Evolutionary conservation across 345 rosid species (phyloP).

Genomic region (Ricinus communis): DNA sequence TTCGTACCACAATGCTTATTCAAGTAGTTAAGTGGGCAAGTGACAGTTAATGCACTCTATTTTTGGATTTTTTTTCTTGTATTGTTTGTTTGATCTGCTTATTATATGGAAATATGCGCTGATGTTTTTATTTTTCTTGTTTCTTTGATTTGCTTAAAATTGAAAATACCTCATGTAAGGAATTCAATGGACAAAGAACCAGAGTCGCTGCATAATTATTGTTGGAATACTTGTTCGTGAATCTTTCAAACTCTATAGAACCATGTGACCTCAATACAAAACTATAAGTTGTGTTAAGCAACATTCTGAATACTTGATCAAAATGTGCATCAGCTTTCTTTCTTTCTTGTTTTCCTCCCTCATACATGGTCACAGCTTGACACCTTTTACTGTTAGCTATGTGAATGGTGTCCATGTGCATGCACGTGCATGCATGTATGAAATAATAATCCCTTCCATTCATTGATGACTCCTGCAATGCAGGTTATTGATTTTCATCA

Average conservation of each 20-base stretch:
- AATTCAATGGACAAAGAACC: too few species aligned
- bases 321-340: too few species aligned
- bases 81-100: not conserved
- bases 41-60: not conserved
- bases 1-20: not conserved
- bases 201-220: too few species aligned
- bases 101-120: not conserved
- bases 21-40: not conserved
- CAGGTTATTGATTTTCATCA: slow-evolving; percentile 93
- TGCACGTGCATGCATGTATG: too few species aligned
- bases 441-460: not conserved
- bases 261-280: too few species aligned
- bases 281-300: too few species aligned
- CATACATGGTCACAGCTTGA: not conserved
- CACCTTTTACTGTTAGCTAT: not conserved
- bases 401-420: not conserved
- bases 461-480: slow-evolving; percentile 2
- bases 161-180: not conserved
- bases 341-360: too few species aligned
- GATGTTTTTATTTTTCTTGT: not conserved
- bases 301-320: too few species aligned
- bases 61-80: not conserved
- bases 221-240: too few species aligned
- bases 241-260: too few species aligned
- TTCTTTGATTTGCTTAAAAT: not conserved